These are phyloP conservation scores for Schizosaccharomyces cryophilus DNA, from an alignment of 805 yeast genomes.

Conservation along the genomic window DNA sequence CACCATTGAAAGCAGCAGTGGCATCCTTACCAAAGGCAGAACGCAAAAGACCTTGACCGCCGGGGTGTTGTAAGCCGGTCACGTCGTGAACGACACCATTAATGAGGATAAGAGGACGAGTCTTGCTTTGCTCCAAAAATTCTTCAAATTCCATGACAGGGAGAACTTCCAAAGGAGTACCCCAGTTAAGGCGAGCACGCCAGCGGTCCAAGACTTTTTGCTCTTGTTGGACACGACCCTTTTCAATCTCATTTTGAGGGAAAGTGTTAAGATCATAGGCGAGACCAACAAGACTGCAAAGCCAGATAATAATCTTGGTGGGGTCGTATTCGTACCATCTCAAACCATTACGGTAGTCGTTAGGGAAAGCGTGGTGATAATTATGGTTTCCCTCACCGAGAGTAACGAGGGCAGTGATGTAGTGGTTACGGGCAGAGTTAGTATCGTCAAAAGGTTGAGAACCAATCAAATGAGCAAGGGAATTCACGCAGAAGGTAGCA, in stretches of 20 bases:
- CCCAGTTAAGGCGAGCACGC: constrained; percentile 70
- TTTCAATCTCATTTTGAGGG: constrained; percentile 36
- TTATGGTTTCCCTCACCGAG: constrained; percentile 83
- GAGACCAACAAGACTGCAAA: constrained; percentile 27
- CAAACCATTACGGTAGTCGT: constrained; percentile 58
- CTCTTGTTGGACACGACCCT: constrained; percentile 53
- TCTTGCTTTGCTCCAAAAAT: constrained; percentile 25
- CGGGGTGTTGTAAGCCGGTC: constrained; percentile 86
- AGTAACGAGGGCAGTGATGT: constrained; percentile 36
- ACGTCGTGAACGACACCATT: constrained; percentile 86
- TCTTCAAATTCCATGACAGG: constrained; percentile 41
- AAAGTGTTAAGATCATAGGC: constrained; percentile 34
- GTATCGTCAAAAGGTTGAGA: constrained; percentile 50
- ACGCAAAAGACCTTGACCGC: constrained; percentile 55
- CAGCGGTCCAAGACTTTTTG: constrained; percentile 59
- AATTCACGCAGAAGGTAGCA: constrained; percentile 50
- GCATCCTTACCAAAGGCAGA: constrained; percentile 85
- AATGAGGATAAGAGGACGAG: constrained; percentile 48
- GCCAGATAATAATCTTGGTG: constrained; percentile 47
- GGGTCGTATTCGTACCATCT: constrained; percentile 66
- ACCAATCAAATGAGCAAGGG: constrained; percentile 60
- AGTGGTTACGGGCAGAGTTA: constrained; percentile 49
- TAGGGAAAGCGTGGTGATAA: constrained; percentile 87
- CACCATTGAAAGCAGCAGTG: constrained; percentile 82
- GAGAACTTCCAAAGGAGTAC: constrained; percentile 68